A percentile compares a stretch with the other conserved stretches of the same genome.
These are phyloP conservation scores for Globisporangium recalcitrans DNA, from an alignment of 352 stramenopile genomes.

Conservation along the genomic window DNA sequence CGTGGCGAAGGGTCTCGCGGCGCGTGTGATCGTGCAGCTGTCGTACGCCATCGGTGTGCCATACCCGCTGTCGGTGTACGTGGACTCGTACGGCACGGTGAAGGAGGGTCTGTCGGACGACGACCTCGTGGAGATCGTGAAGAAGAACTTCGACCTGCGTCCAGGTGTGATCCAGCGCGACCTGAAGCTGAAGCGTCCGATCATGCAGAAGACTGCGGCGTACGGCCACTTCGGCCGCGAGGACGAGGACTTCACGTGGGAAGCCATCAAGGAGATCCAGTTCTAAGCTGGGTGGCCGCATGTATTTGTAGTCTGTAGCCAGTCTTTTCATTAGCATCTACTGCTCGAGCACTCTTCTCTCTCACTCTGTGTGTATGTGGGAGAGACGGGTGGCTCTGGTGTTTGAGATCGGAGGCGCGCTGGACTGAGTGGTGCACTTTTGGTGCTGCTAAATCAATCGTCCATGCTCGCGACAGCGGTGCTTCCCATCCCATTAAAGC, in stretches of 20 bases:
- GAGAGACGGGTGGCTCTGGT: constrained; percentile 26
- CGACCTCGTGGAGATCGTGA: constrained; percentile 96
- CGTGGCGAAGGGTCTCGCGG: constrained; percentile 92
- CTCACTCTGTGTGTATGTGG: constrained; percentile 25
- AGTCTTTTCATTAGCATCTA: constrained; percentile 34
- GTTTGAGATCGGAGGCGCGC: constrained; percentile 17
- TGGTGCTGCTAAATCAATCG: constrained; percentile 33
- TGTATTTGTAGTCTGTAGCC: constrained; percentile 29
- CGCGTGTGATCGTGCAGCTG: constrained; percentile 95
- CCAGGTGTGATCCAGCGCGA: constrained; percentile 98
- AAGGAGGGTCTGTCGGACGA: constrained; percentile 94
- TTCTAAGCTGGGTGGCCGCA: constrained; percentile 36
- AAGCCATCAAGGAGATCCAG: constrained; percentile 93
- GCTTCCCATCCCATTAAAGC: constrained; percentile 21
- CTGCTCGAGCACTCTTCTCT: constrained; percentile 20
- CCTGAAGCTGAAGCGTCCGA: constrained; percentile 94
- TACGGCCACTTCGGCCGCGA: constrained; percentile 99
- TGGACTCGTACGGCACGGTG: constrained; percentile 98
- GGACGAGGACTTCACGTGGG: constrained; percentile 99
- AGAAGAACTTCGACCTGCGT: constrained; percentile 99
- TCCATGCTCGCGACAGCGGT: constrained; percentile 28
- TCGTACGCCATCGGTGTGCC: constrained; percentile 98
- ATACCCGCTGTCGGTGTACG: constrained; percentile 95
- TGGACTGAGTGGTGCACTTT: constrained; percentile 29
- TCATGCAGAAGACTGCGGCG: constrained; percentile 98